A percentile compares a stretch with the other conserved stretches of the same genome.
Evolutionary conservation across 192 early-diverging fungal genomes (phyloP).

Genomic region (Chytriomyces hyalinus): DNA sequence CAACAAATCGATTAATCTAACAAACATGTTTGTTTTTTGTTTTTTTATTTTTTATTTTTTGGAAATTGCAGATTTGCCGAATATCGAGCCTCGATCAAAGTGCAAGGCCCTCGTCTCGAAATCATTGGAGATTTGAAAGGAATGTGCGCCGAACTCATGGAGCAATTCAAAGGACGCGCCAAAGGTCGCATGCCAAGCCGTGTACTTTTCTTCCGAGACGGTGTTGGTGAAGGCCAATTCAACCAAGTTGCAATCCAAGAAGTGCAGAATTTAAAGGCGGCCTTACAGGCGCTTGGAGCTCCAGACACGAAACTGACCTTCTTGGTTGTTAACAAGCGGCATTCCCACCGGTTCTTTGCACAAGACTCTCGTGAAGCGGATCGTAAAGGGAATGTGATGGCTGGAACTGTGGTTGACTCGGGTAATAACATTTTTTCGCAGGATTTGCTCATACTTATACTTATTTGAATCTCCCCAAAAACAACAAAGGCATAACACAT

Average conservation of each 20-base stretch:
- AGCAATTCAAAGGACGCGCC: constrained; percentile 48
- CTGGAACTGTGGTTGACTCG: constrained; percentile 74
- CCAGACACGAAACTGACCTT: constrained; percentile 51
- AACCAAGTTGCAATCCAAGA: constrained; percentile 53
- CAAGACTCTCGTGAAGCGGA: constrained; percentile 62
- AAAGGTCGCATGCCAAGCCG: constrained; percentile 43
- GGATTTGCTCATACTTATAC: background rate
- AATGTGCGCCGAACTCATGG: constrained; percentile 44
- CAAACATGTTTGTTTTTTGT: too few species aligned
- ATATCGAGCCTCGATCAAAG: constrained; percentile 47
- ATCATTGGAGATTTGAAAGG: constrained; percentile 50
- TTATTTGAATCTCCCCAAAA: background rate
- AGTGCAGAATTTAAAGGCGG: constrained; percentile 56
- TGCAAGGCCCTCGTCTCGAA: constrained; percentile 53
- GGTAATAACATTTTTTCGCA: constrained; percentile 34
- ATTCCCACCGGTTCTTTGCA: constrained; percentile 76
- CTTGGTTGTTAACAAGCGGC: constrained; percentile 60
- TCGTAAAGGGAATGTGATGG: constrained; percentile 76
- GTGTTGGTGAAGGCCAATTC: constrained; percentile 66
- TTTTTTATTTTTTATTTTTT: too few species aligned
- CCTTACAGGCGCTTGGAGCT: constrained; percentile 36
- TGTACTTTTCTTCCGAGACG: constrained; percentile 69
- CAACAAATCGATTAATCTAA: too few species aligned
- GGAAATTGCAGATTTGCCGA: constrained; percentile 25
- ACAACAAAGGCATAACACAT: constrained; percentile 61